phyloP scores from a whole-genome alignment of 2,329 filamentous ascomycete species.

The Mycogone perniciosa region DNA sequence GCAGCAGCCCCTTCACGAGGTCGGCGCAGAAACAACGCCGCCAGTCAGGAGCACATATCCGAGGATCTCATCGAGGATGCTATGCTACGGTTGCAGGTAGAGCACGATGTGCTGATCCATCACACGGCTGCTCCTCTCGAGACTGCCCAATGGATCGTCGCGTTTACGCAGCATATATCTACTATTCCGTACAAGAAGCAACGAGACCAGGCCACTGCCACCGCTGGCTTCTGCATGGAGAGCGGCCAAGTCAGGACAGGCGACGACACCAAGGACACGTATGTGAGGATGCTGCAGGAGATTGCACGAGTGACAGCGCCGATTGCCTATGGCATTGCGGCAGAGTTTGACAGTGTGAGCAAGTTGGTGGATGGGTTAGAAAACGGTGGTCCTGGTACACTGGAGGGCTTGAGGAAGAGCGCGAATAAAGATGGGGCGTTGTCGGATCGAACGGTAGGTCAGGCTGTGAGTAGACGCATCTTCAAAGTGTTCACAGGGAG shows the following conservation, averaged over 20 bases:
- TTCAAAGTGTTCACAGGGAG: slow-evolving; percentile 53
- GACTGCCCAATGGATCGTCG: slow-evolving; percentile 65
- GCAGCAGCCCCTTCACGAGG: slow-evolving; percentile 17
- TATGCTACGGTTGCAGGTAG: slow-evolving; percentile 62
- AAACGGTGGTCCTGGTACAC: slow-evolving; percentile 48
- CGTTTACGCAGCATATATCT: slow-evolving; percentile 73
- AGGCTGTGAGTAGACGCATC: slow-evolving; percentile 51
- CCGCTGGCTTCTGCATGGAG: slow-evolving; percentile 72
- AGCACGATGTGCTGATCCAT: slow-evolving; percentile 61
- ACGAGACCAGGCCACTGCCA: slow-evolving; percentile 41
- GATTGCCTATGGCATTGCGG: slow-evolving; percentile 63
- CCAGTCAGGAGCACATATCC: slow-evolving; percentile 46
- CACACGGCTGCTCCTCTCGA: slow-evolving; percentile 56
- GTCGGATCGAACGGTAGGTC: slow-evolving; percentile 50
- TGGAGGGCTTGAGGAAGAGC: slow-evolving; percentile 56
- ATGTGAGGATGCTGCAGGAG: slow-evolving; percentile 69
- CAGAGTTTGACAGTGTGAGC: slow-evolving; percentile 52
- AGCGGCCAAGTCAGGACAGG: slow-evolving; percentile 68
- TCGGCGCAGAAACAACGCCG: slow-evolving; percentile 35
- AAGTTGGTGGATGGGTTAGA: slow-evolving; percentile 55
- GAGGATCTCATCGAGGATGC: slow-evolving; percentile 66
- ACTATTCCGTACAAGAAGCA: slow-evolving; percentile 64
- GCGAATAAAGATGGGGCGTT: slow-evolving; percentile 51
- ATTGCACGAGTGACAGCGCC: slow-evolving; percentile 64
- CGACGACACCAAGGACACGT: slow-evolving; percentile 59